Percentiles rank a stretch among this genome's conserved stretches.
Evolutionary conservation across 768 basidiomycete genomes (phyloP).

Genomic region (Pulveroboletus ravenelii): DNA sequence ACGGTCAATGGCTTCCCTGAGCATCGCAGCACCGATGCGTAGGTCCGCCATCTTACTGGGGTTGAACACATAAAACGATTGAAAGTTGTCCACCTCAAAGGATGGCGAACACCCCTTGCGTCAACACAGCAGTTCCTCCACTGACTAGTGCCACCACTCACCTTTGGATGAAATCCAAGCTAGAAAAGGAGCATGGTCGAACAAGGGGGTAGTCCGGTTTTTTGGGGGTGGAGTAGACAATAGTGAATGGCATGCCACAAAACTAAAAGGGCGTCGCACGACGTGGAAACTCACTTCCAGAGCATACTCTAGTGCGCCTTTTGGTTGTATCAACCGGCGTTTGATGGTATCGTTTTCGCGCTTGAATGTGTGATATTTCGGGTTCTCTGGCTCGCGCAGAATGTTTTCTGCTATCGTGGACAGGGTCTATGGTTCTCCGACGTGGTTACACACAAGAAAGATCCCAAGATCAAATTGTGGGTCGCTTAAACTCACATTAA

Average conservation of each 20-base stretch:
- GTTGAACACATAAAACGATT: slow-evolving; percentile 69
- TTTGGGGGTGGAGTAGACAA: not conserved
- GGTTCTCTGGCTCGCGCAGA: slow-evolving; percentile 64
- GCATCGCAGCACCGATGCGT: slow-evolving; percentile 56
- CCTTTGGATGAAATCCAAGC: slow-evolving; percentile 74
- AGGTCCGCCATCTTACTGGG: slow-evolving; percentile 49
- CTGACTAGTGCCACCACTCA: slow-evolving; percentile 22
- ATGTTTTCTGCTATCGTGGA: slow-evolving; percentile 69
- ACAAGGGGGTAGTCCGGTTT: not conserved
- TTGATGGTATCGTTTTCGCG: slow-evolving; percentile 67
- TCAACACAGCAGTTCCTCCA: not conserved
- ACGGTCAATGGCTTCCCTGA: slow-evolving; percentile 57
- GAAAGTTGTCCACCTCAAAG: slow-evolving; percentile 59
- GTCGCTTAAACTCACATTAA: slow-evolving; percentile 46
- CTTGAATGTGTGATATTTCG: slow-evolving; percentile 72
- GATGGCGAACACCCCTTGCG: not conserved
- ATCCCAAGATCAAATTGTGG: not conserved
- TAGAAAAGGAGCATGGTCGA: slow-evolving; percentile 18
- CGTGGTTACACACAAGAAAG: not conserved
- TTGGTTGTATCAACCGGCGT: slow-evolving; percentile 60
- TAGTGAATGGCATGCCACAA: not conserved
- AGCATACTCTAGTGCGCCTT: slow-evolving; percentile 75
- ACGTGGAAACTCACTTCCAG: slow-evolving; percentile 42
- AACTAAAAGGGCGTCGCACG: not conserved
- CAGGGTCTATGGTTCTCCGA: slow-evolving; percentile 40